phyloP scores from a whole-genome alignment of 805 yeast genomes.

The Kodamaea sagamina region DNA sequence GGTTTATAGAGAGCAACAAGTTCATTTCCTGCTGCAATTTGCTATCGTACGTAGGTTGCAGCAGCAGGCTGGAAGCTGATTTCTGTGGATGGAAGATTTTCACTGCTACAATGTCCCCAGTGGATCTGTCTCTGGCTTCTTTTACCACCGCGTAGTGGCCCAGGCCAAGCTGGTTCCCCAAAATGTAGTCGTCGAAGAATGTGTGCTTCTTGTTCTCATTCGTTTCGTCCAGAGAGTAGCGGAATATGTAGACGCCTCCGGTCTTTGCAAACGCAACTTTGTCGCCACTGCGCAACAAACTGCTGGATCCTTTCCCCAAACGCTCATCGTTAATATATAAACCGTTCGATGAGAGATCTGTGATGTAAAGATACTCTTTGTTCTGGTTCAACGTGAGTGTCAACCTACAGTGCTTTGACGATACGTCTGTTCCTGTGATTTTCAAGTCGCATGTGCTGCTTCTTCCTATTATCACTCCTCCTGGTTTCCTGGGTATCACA shows the following conservation, averaged over 20 bases:
- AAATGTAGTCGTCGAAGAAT: slow-evolving; percentile 57
- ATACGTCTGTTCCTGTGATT: slow-evolving; percentile 59
- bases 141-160: slow-evolving; percentile 85
- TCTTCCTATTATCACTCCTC: slow-evolving; percentile 48
- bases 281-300: slow-evolving; percentile 63
- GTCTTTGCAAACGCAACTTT: slow-evolving; percentile 55
- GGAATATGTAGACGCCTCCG: slow-evolving; percentile 51
- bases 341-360: slow-evolving; percentile 66
- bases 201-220: slow-evolving; percentile 27
- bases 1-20: slow-evolving; percentile 63
- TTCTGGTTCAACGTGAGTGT: slow-evolving; percentile 39
- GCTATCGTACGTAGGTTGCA: slow-evolving; percentile 27
- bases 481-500: slow-evolving; percentile 24
- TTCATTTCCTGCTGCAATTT: slow-evolving; percentile 66
- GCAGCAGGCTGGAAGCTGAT: slow-evolving; percentile 13
- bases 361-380: slow-evolving; percentile 44
- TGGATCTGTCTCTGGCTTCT: slow-evolving; percentile 58
- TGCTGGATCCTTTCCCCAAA: slow-evolving; percentile 50
- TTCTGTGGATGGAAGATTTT: slow-evolving; percentile 67
- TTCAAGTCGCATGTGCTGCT: slow-evolving; percentile 60
- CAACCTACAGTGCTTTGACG: slow-evolving; percentile 64
- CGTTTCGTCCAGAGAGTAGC: slow-evolving; percentile 39
- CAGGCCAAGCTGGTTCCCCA: slow-evolving; percentile 64
- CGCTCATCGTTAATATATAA: slow-evolving; percentile 61
- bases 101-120: slow-evolving; percentile 68